Percentiles rank a stretch among this genome's conserved stretches.
Evolutionary conservation across 2,329 filamentous ascomycete species (phyloP).

Genomic region (Scedosporium aurantiacum): DNA sequence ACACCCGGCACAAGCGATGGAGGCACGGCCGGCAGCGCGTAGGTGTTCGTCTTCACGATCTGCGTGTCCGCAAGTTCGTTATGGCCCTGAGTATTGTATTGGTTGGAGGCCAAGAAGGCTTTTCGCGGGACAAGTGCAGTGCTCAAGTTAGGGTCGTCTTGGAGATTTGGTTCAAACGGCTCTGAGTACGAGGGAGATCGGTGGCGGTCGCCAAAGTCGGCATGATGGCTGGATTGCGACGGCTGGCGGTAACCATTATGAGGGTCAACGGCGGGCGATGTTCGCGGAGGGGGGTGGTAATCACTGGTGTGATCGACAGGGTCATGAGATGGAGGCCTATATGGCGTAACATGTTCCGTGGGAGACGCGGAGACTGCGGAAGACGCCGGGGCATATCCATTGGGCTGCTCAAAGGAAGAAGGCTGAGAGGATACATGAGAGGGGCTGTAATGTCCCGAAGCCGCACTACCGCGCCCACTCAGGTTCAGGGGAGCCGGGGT

Average conservation of each 20-base stretch:
- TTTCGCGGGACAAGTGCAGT: conserved; percentile 8
- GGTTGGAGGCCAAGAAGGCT: neutral
- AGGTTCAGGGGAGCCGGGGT: conserved; percentile 35
- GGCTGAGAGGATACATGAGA: neutral
- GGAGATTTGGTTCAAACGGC: conserved; percentile 4
- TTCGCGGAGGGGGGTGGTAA: neutral
- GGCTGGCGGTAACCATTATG: neutral
- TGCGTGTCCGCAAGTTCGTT: conserved; percentile 1
- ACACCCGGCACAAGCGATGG: conserved; percentile 50
- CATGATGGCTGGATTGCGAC: neutral
- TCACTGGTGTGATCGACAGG: neutral
- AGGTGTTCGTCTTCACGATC: neutral
- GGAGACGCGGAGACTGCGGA: conserved; percentile 2
- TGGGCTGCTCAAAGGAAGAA: neutral
- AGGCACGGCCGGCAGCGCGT: conserved; percentile 32
- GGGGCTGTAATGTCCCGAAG: conserved; percentile 17
- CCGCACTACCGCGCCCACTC: conserved; percentile 20
- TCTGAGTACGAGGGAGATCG: neutral
- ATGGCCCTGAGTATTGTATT: neutral
- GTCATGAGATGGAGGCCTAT: neutral
- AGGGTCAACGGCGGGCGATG: neutral
- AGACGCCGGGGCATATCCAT: neutral
- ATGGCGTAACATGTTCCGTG: neutral
- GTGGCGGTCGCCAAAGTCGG: neutral
- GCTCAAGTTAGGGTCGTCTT: conserved; percentile 10